Evolutionary conservation across 2,329 filamentous ascomycete genomes (phyloP).

Genomic region (Sodiomyces alkalinus): DNA sequence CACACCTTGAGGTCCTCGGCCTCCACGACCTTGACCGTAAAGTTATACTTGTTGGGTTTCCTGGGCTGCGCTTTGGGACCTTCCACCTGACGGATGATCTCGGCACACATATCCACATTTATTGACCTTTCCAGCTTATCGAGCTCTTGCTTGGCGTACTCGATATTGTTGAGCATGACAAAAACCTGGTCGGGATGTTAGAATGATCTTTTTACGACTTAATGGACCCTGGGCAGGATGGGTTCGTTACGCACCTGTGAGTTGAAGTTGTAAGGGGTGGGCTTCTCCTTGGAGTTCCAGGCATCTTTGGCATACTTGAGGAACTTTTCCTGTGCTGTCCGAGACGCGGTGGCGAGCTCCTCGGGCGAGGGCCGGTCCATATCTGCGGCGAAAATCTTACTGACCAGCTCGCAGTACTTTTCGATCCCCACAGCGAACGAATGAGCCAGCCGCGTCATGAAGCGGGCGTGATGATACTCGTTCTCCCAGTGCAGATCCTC

Average conservation of each 20-base stretch:
- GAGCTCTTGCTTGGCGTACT: constrained; percentile 83
- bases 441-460: constrained; percentile 88
- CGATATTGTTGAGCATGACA: constrained; percentile 95
- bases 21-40: constrained; percentile 97
- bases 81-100: constrained; percentile 59
- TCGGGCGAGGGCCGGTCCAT: constrained; percentile 88
- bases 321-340: constrained; percentile 82
- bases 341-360: constrained; percentile 62
- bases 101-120: constrained; percentile 82
- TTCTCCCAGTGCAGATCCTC: constrained; percentile 83
- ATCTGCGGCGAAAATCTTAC: constrained; percentile 71
- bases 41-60: constrained; percentile 78
- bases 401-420: constrained; percentile 81
- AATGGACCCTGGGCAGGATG: constrained; percentile 15
- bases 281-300: constrained; percentile 80
- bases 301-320: constrained; percentile 89
- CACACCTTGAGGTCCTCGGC: constrained; percentile 97
- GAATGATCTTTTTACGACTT: no score
- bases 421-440: constrained; percentile 71
- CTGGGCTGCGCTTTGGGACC: constrained; percentile 50
- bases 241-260: no score
- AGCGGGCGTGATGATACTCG: constrained; percentile 83
- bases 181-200: constrained; percentile 50
- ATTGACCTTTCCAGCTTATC: constrained; percentile 81
- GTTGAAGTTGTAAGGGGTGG: constrained; percentile 94